Conservation (phyloP, 2,329 filamentous ascomycete genomes). For the Nemania abortiva region DNA sequence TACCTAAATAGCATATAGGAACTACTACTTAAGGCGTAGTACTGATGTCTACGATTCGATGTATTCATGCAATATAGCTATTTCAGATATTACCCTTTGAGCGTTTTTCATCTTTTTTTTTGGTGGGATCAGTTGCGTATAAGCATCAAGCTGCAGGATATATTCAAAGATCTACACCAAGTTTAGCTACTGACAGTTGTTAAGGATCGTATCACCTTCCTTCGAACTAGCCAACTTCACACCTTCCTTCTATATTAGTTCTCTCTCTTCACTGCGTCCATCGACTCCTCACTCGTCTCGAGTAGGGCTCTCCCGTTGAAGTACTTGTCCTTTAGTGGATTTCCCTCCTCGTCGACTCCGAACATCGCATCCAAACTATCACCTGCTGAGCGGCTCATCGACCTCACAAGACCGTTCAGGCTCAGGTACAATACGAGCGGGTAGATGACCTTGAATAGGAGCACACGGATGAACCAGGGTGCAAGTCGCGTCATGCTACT, state of each 20-base stretch:
- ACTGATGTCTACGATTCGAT: too few species aligned
- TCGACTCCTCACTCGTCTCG: conserved; percentile 23
- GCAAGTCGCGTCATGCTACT: conserved; percentile 20
- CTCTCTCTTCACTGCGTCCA: conserved; percentile 16
- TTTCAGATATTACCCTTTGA: too few species aligned
- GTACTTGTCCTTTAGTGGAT: conserved; percentile 25
- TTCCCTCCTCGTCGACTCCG: background rate
- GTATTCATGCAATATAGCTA: too few species aligned
- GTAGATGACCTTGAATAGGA: conserved; percentile 24
- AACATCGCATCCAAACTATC: conserved; percentile 12
- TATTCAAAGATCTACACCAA: too few species aligned
- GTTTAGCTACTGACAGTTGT: too few species aligned
- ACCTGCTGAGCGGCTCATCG: conserved; percentile 5
- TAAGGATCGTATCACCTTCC: conserved; percentile 29
- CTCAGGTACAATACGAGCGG: conserved; percentile 12
- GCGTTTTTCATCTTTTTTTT: too few species aligned
- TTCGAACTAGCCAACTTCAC: conserved; percentile 25
- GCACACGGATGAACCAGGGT: conserved; percentile 25
- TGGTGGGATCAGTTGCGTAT: too few species aligned
- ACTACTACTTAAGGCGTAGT: too few species aligned
- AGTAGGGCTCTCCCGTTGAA: conserved; percentile 10
- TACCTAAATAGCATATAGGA: too few species aligned
- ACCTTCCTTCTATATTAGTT: conserved; percentile 30
- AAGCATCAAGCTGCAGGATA: too few species aligned
- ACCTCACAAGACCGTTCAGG: conserved; percentile 5